Evolutionary conservation across 202 grass and related monocot genomes (phyloP).

Genomic region (Panicum hallii): DNA sequence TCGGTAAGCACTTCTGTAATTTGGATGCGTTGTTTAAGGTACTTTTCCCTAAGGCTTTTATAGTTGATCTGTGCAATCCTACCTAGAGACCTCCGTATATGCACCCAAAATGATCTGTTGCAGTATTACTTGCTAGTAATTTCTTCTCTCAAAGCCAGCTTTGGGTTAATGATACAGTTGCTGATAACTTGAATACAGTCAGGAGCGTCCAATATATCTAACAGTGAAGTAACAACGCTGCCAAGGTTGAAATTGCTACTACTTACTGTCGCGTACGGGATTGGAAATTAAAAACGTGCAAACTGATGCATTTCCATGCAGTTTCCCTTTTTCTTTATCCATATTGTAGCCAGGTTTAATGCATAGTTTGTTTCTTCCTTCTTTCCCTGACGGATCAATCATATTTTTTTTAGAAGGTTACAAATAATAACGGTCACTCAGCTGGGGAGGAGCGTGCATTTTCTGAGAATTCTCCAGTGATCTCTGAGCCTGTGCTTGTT

Average conservation of each 20-base stretch:
- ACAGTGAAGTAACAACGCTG: neutral
- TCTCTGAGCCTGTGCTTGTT: slow-evolving; percentile 78
- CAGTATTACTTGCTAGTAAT: neutral
- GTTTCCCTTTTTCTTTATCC: slow-evolving; percentile 15
- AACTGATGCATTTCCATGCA: slow-evolving; percentile 2
- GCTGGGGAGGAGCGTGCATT: slow-evolving; percentile 53
- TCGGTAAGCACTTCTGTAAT: slow-evolving; percentile 40
- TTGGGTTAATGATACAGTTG: neutral
- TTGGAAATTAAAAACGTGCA: neutral
- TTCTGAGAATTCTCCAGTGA: slow-evolving; percentile 68
- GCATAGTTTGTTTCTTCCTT: slow-evolving; percentile 7
- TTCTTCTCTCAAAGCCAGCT: neutral
- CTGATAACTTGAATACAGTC: neutral
- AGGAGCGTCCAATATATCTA: neutral
- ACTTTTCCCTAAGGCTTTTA: neutral
- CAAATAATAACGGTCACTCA: slow-evolving; percentile 54
- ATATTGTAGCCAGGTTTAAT: slow-evolving; percentile 16
- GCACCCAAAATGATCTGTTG: neutral
- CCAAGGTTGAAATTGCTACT: slow-evolving; percentile 1
- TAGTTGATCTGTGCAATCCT: slow-evolving; percentile 6
- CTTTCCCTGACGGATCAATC: slow-evolving; percentile 12
- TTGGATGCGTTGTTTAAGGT: neutral
- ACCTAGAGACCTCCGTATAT: neutral
- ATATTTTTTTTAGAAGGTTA: slow-evolving; percentile 48
- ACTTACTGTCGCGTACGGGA: neutral